Evolutionary conservation across 163 green algal species (phyloP).

Genomic region (Trebouxia gelatinosa): DNA sequence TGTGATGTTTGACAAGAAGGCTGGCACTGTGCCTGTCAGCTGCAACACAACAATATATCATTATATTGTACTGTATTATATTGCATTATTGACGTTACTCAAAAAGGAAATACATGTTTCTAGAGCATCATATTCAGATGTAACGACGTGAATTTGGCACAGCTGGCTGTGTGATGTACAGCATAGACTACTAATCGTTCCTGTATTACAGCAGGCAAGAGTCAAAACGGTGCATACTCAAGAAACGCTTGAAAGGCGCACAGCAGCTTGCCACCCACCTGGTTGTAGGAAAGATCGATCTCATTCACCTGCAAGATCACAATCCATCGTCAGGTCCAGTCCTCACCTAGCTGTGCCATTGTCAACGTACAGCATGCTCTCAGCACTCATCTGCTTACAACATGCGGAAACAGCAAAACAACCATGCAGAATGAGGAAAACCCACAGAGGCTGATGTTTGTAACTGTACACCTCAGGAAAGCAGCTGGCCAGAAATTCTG

Average conservation of each 20-base stretch:
- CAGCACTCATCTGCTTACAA: too few relatives aligned
- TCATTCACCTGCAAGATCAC: too few relatives aligned
- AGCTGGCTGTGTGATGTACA: background rate
- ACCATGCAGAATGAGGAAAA: too few relatives aligned
- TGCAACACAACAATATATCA: background rate
- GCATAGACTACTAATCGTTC: background rate
- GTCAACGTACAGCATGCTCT: too few relatives aligned
- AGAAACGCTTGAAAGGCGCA: background rate
- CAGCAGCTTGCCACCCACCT: background rate
- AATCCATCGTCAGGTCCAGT: too few relatives aligned
- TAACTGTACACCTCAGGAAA: too few relatives aligned
- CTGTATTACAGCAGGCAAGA: background rate
- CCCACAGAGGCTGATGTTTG: too few relatives aligned
- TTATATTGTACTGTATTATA: background rate
- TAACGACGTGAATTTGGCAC: background rate
- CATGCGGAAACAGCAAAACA: too few relatives aligned
- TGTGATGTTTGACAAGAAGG: background rate
- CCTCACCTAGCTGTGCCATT: background rate
- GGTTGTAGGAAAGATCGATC: slow-evolving; percentile 9
- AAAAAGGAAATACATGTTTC: background rate
- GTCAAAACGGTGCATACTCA: background rate
- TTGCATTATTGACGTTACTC: background rate
- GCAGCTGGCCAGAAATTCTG: background rate
- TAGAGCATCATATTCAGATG: background rate
- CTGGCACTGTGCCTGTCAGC: background rate